Evolutionary conservation across 176 grass and related monocot species (phyloP), one percentile per base, ranked within the genome.

Genomic region (Oryza nivara): DNA sequence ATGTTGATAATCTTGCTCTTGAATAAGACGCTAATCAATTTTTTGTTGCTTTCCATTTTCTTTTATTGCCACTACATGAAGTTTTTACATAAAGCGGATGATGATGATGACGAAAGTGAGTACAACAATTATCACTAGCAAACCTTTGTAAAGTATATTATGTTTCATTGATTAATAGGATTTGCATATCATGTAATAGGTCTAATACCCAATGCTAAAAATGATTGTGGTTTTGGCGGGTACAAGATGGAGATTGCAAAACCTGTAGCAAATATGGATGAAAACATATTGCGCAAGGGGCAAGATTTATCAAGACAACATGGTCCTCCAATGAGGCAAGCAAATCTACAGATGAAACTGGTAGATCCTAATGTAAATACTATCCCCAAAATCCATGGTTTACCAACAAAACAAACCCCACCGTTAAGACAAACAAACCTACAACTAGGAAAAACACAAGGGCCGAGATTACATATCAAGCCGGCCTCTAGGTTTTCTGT

Each of bases 91-190:
- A 83, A 49, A 52, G 88, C 83, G 61, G 35, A 36, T 36, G 88
- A 36, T 36, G 4, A 95, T 72, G 88, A 89, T 4, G 80, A 91
- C 13, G 78, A 76, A 88, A 78, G 93, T 95, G 66, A 92, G 93
- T 80, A 75, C 40, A 41, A 41, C 28, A 68, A 72, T 2, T 7
- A 78, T 32, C 30, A 32, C 30, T 32, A 3, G 30, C 30, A 32
- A 32, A 32, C 30, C 30, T 32, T 32, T 32, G 30, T 32, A 32
- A 32, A 32, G 30, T 87, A 69, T 17, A 46, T 14, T 61, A 28
- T 83, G 3, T 25, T 54, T 54, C 13, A 58, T 20, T 52, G 23
- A 16, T 72, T 25, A 44, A 44, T 22, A 11, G 11, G 7, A 70
- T 32, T 73, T 36, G n/a, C 7, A 61, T 25, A 40, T 38, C 38